Percentiles rank a stretch among this genome's conserved stretches.
Evolutionary conservation across 768 basidiomycete genomes (phyloP).

Genomic region (Psilocybe tampanensis): DNA sequence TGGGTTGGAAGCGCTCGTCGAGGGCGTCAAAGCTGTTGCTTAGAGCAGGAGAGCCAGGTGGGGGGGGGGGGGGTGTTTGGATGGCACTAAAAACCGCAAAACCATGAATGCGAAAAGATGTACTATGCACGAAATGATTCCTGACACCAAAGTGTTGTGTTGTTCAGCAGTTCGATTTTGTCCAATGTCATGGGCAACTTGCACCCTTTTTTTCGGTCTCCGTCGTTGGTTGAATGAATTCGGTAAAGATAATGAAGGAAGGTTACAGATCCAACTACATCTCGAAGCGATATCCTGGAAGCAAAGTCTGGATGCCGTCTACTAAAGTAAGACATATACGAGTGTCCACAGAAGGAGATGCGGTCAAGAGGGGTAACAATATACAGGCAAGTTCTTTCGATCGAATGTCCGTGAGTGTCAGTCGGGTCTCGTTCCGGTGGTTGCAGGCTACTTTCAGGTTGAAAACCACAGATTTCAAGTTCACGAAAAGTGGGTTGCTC

Average conservation of each 20-base stretch:
- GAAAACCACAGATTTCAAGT: background rate
- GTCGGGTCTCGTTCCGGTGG: background rate
- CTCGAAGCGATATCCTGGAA: too few relatives aligned
- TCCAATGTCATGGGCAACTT: too few relatives aligned
- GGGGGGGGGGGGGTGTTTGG: too few relatives aligned
- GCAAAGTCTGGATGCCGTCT: background rate
- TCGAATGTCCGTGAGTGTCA: background rate
- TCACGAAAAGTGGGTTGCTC: background rate
- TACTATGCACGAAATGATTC: too few relatives aligned
- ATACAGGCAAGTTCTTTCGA: background rate
- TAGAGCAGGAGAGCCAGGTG: background rate
- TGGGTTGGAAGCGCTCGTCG: conserved; percentile 15
- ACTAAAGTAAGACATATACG: background rate
- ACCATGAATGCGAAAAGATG: too few relatives aligned
- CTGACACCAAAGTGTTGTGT: too few relatives aligned
- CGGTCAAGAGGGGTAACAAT: background rate
- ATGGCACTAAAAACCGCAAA: too few relatives aligned
- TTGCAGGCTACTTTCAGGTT: background rate
- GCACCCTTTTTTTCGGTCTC: too few relatives aligned
- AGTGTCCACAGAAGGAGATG: background rate
- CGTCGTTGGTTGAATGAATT: too few relatives aligned
- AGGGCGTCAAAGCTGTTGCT: conserved; percentile 7
- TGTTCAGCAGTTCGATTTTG: too few relatives aligned
- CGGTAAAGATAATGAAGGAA: too few relatives aligned
- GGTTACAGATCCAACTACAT: too few relatives aligned